These are phyloP conservation scores for Colletotrichum tanaceti DNA, from an alignment of 2,329 filamentous ascomycete genomes.

Conservation along the genomic window DNA sequence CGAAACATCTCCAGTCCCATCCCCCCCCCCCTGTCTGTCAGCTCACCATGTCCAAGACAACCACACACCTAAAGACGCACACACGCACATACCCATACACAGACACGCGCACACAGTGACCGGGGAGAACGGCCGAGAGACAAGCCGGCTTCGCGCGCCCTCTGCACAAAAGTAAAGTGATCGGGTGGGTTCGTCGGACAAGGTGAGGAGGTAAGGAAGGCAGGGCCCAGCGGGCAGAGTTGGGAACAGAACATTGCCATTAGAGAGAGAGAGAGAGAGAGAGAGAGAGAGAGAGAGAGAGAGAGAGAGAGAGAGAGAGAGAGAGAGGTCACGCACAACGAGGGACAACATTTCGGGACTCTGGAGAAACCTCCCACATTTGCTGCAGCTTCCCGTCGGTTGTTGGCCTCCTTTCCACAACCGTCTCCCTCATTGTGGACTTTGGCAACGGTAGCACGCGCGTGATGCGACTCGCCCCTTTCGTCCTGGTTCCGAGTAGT, in stretches of 20 bases:
- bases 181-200: background rate
- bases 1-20: background rate
- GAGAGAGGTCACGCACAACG: too few species aligned
- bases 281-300: too few species aligned
- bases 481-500: background rate
- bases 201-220: background rate
- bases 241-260: too few species aligned
- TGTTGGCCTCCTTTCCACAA: background rate
- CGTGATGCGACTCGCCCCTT: background rate
- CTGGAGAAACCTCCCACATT: too few species aligned
- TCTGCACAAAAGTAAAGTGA: background rate
- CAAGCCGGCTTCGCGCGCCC: background rate
- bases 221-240: background rate
- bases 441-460: background rate
- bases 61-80: background rate
- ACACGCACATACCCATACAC: background rate
- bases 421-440: background rate
- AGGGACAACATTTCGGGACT: background rate
- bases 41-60: slow-evolving; percentile 1
- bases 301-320: too few species aligned
- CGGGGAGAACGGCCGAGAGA: background rate
- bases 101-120: background rate
- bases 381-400: background rate
- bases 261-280: too few species aligned
- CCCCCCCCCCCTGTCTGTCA: background rate